A percentile compares a stretch with the other conserved stretches of the same genome.
phyloP scores from a whole-genome alignment of 495 filamentous ascomycete genomes.

The Aspergillus panamensis region DNA sequence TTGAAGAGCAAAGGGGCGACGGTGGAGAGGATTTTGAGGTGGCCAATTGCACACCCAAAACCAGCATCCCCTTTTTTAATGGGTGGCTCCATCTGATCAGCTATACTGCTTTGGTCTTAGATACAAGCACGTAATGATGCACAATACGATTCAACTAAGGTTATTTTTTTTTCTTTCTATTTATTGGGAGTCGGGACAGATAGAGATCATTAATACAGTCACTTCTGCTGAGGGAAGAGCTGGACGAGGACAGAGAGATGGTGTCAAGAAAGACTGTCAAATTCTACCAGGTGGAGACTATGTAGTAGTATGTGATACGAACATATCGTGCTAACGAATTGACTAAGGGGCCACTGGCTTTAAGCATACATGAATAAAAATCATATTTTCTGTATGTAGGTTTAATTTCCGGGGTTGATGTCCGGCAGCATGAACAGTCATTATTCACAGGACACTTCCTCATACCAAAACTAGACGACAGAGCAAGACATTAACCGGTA shows the following conservation, averaged over 20 bases:
- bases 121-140: conserved; percentile 5
- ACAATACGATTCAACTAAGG: background rate
- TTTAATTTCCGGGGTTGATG: conserved; percentile 27
- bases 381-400: background rate
- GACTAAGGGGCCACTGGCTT: too few relatives aligned
- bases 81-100: conserved; percentile 1
- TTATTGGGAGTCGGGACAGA: too few relatives aligned
- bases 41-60: conserved; percentile 8
- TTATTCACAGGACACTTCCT: background rate
- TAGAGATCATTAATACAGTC: too few relatives aligned
- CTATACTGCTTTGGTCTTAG: conserved; percentile 6
- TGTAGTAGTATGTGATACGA: too few relatives aligned
- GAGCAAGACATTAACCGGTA: too few relatives aligned
- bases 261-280: too few relatives aligned
- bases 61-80: conserved; percentile 18
- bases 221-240: too few relatives aligned
- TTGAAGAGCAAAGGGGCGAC: background rate
- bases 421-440: conserved; percentile 1
- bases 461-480: too few relatives aligned
- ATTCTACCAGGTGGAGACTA: too few relatives aligned
- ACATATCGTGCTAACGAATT: too few relatives aligned
- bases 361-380: background rate
- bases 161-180: background rate
- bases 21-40: conserved; percentile 4
- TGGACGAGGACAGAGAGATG: too few relatives aligned